Percentiles rank a stretch among this genome's conserved stretches.
Evolutionary conservation across 106 monocot species (phyloP).

Genomic region (Amphibolis antarctica): DNA sequence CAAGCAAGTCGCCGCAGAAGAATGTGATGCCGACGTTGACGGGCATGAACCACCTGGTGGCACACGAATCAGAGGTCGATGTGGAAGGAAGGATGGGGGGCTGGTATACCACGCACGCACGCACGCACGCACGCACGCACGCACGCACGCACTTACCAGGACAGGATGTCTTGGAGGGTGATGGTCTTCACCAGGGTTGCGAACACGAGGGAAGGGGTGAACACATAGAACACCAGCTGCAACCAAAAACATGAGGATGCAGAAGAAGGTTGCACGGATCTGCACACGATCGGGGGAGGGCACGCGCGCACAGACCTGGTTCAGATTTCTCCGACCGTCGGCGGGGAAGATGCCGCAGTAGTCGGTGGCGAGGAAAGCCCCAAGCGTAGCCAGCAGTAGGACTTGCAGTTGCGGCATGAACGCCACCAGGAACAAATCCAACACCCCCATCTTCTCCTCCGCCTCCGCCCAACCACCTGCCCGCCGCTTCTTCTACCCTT

Average conservation of each 20-base stretch:
- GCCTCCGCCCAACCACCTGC: too few relatives aligned
- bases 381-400: slow-evolving; percentile 50
- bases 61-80: too few relatives aligned
- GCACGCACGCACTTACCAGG: slow-evolving; percentile 56
- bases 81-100: background rate
- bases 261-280: background rate
- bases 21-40: slow-evolving; percentile 54
- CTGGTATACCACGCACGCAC: background rate
- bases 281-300: background rate
- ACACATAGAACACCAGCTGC: slow-evolving; percentile 47
- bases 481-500: background rate
- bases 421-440: slow-evolving; percentile 38
- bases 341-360: slow-evolving; percentile 26
- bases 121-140: too few relatives aligned
- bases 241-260: background rate
- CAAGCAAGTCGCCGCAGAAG: slow-evolving; percentile 42
- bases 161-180: slow-evolving; percentile 38
- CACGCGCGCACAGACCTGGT: slow-evolving; percentile 60
- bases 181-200: slow-evolving; percentile 42
- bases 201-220: slow-evolving; percentile 42
- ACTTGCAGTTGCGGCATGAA: slow-evolving; percentile 53
- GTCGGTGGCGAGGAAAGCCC: slow-evolving; percentile 45
- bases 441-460: slow-evolving; percentile 37
- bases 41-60: slow-evolving; percentile 96
- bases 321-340: slow-evolving; percentile 34